A percentile compares a stretch with the other conserved stretches of the same genome.
phyloP scores from a whole-genome alignment of 208 protist species.

The Trypanosomatidae sp. region DNA sequence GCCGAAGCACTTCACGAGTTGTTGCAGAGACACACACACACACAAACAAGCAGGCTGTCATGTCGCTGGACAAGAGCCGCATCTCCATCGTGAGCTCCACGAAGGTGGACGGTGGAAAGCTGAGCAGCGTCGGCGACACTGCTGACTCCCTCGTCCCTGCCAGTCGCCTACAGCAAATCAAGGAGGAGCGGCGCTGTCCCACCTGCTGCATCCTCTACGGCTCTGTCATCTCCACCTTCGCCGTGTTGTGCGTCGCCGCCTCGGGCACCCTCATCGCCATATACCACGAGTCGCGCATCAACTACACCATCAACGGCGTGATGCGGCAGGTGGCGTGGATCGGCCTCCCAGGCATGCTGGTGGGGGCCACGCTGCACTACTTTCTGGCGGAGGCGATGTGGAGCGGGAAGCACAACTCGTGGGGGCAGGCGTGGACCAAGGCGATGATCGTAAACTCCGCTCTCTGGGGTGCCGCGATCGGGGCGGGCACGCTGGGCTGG shows the following conservation, averaged over 20 bases:
- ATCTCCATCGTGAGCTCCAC: conserved; percentile 75
- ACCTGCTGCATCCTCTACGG: conserved; percentile 77
- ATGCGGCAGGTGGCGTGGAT: conserved; percentile 80
- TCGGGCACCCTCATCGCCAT: conserved; percentile 55
- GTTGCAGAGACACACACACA: neutral
- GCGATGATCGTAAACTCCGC: conserved; percentile 63
- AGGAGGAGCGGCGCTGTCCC: conserved; percentile 56
- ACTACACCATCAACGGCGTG: conserved; percentile 77
- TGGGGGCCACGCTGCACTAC: conserved; percentile 74
- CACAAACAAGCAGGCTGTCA: neutral
- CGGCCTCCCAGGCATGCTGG: conserved; percentile 57
- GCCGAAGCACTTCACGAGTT: no score
- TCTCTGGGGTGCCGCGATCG: conserved; percentile 53
- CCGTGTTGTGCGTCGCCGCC: conserved; percentile 45
- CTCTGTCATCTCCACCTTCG: conserved; percentile 45
- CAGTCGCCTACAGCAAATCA: conserved; percentile 18
- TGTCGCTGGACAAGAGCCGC: conserved; percentile 64
- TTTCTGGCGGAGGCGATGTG: conserved; percentile 88
- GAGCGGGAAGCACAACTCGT: conserved; percentile 76
- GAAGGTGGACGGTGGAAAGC: conserved; percentile 62
- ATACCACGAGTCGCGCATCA: conserved; percentile 58
- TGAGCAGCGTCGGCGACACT: conserved; percentile 53
- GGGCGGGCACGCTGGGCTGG: conserved; percentile 61
- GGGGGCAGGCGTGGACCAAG: conserved; percentile 88
- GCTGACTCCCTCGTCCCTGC: conserved; percentile 27